Percentiles rank a stretch among this genome's conserved stretches.
phyloP scores from a whole-genome alignment of 257 asterid species.

The Solanum pinnatisectum region DNA sequence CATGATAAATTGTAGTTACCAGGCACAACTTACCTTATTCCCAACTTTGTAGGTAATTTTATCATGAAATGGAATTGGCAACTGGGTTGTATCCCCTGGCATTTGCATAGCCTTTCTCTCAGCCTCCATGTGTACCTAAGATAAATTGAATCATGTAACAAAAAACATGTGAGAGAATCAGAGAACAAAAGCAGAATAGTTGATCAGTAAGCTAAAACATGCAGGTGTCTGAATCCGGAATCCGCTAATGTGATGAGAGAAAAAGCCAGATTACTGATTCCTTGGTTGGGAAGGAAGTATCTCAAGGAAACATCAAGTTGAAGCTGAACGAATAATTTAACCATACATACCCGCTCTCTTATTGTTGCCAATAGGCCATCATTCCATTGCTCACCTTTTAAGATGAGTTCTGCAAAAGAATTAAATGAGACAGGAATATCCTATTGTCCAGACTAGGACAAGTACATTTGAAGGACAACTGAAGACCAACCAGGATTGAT shows the following conservation, averaged over 20 bases:
- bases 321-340: not conserved
- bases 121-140: conserved; percentile 94
- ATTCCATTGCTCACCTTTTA: conserved; percentile 98
- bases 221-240: not conserved
- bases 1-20: not conserved
- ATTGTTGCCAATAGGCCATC: conserved; percentile 92
- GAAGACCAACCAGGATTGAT: not conserved
- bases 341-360: conserved; percentile 73
- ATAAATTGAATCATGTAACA: not conserved
- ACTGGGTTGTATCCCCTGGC: conserved; percentile 39
- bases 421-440: not conserved
- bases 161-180: not conserved
- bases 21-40: conserved; percentile 49
- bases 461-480: not conserved
- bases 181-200: not conserved
- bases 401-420: conserved; percentile 56
- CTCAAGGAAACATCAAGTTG: not conserved
- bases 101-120: conserved; percentile 63
- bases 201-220: not conserved
- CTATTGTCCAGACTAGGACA: not conserved
- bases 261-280: not conserved
- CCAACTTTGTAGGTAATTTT: conserved; percentile 85
- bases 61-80: conserved; percentile 41
- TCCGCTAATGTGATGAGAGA: not conserved
- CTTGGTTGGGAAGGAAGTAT: conserved; percentile 1